These are phyloP conservation scores for Xylariaceae sp. DNA, from an alignment of 2,329 filamentous ascomycete genomes.

Conservation along the genomic window DNA sequence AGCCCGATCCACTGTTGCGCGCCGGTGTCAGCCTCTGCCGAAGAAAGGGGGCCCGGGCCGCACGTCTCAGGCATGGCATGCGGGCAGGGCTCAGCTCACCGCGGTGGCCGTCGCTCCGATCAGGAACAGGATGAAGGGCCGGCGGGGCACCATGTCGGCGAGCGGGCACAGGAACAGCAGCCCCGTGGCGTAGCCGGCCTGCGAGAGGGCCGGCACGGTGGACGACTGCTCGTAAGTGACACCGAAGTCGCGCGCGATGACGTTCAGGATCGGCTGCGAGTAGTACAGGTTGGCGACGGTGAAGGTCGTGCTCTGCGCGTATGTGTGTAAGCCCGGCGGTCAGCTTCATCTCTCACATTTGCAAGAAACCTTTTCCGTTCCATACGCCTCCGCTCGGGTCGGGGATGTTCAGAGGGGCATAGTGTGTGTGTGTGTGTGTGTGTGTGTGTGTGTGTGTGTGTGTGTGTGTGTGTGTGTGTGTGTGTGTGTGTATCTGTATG, in stretches of 20 bases:
- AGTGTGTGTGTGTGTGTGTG: no score
- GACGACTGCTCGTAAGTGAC: conserved; percentile 54
- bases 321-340: conserved; percentile 3
- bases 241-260: conserved; percentile 54
- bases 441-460: no score
- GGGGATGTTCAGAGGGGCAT: no score
- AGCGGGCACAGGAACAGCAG: conserved; percentile 59
- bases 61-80: no score
- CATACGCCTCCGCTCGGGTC: no score
- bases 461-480: no score
- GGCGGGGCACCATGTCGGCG: conserved; percentile 51
- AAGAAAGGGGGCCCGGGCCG: no score
- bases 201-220: conserved; percentile 56
- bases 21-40: conserved; percentile 3
- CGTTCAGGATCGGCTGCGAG: conserved; percentile 59
- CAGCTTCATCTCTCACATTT: no score
- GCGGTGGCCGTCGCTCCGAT: conserved; percentile 55
- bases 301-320: conserved; percentile 37
- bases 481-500: neutral
- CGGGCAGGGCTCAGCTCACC: conserved; percentile 30
- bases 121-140: conserved; percentile 54
- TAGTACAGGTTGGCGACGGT: conserved; percentile 66
- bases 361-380: no score
- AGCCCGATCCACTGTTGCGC: conserved; percentile 47
- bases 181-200: conserved; percentile 61